Conservation (phyloP, 2,329 filamentous ascomycete species). For the Bipolaris victoriae region DNA sequence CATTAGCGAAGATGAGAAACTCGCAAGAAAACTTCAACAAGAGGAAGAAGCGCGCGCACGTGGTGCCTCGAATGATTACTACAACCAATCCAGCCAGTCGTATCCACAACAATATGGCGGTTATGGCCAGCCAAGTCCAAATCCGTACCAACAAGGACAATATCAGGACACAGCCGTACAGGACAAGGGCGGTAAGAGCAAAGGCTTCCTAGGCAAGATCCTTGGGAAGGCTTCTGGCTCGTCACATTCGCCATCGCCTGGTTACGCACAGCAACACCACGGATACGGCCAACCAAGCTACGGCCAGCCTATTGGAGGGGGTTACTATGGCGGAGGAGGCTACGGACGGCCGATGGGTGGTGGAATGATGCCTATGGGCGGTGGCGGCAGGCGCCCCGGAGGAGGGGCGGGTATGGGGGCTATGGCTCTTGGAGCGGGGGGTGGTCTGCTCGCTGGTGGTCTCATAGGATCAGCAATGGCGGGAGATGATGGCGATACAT, state of each 20-base stretch:
- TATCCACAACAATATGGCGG: conserved; percentile 23
- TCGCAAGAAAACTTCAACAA: conserved; percentile 79
- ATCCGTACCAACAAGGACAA: conserved; percentile 19
- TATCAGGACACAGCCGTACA: conserved; percentile 19
- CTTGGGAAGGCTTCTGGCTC: conserved; percentile 52
- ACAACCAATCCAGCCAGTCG: conserved; percentile 37
- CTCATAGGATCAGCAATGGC: conserved; percentile 71
- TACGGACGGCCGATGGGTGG: conserved; percentile 55
- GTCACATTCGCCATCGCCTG: conserved; percentile 52
- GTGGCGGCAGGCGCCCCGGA: conserved; percentile 36
- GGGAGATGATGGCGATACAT: conserved; percentile 35
- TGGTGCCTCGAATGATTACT: conserved; percentile 52
- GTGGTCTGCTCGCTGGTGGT: conserved; percentile 79
- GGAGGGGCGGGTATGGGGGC: conserved; percentile 71
- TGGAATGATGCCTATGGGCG: conserved; percentile 32
- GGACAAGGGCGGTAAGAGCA: conserved; percentile 47
- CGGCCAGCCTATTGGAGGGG: conserved; percentile 18
- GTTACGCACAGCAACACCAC: conserved; percentile 40
- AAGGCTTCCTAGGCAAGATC: conserved; percentile 60
- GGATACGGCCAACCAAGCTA: conserved; percentile 33
- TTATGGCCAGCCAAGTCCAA: conserved; percentile 38
- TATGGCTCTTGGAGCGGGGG: conserved; percentile 78
- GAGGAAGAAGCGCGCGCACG: conserved; percentile 73
- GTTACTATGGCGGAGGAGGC: conserved; percentile 20
- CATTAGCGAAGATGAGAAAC: conserved; percentile 70